A percentile compares a stretch with the other conserved stretches of the same genome.
phyloP scores from a whole-genome alignment of 176 grass and related monocot species.

The Oryza glumipatula region DNA sequence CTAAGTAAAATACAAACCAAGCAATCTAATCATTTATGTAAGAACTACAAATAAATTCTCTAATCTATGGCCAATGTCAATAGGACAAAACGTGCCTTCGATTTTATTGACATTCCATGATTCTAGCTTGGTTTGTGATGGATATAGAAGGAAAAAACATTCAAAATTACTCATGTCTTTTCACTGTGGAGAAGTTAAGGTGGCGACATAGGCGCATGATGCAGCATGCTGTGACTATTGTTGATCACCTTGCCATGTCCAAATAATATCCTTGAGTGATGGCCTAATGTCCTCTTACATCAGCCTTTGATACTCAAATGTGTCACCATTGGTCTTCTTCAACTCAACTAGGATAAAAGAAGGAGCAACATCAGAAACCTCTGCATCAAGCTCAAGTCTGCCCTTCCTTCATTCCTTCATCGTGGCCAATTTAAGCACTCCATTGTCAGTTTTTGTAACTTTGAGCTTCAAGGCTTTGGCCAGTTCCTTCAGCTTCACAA shows the following conservation, averaged over 20 bases:
- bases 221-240: constrained; percentile 19
- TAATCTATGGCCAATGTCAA: not conserved
- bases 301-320: constrained; percentile 73
- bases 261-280: constrained; percentile 66
- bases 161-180: not conserved
- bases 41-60: not conserved
- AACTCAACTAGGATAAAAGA: constrained; percentile 71
- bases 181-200: not conserved
- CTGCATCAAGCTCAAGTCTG: constrained; percentile 58
- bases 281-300: constrained; percentile 73
- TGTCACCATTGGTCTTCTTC: constrained; percentile 76
- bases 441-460: constrained; percentile 65
- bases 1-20: too few species aligned
- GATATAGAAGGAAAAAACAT: not conserved
- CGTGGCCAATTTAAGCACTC: constrained; percentile 58
- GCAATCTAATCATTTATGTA: not conserved
- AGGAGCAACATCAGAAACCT: constrained; percentile 62
- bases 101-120: not conserved
- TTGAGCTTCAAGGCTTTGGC: constrained; percentile 57
- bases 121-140: not conserved
- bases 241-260: constrained; percentile 70
- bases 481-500: constrained; percentile 61
- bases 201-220: not conserved
- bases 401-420: constrained; percentile 69
- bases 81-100: not conserved